These are phyloP conservation scores for Thymus quinquecostatus DNA, from an alignment of 257 asterid species.

Conservation along the genomic window DNA sequence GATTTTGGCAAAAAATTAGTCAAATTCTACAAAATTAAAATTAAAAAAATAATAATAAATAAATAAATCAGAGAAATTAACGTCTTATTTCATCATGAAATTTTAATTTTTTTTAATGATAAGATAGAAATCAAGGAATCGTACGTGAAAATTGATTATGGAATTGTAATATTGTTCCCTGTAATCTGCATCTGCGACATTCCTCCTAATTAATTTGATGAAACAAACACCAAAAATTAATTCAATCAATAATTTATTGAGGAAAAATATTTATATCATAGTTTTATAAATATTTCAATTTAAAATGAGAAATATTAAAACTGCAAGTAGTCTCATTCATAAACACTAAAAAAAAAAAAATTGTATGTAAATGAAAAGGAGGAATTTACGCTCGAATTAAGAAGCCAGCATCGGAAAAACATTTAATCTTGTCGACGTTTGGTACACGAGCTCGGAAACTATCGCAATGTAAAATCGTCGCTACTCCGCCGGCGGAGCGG, in stretches of 20 bases:
- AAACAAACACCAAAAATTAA: not conserved
- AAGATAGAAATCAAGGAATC: not conserved
- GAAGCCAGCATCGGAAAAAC: conserved; percentile 50
- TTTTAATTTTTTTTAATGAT: no score
- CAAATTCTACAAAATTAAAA: conserved; percentile 16
- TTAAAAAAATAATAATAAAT: no score
- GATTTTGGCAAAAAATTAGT: conserved; percentile 21
- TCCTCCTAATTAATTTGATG: conserved; percentile 24
- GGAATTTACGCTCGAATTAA: conserved; percentile 41
- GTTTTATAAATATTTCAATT: no score
- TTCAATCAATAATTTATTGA: no score
- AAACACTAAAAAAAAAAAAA: no score
- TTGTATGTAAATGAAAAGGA: no score
- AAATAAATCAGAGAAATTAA: no score
- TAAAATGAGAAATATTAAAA: no score
- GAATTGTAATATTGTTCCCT: not conserved
- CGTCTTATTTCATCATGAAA: no score
- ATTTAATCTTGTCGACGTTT: conserved; percentile 30
- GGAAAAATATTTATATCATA: no score
- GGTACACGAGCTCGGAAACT: conserved; percentile 38
- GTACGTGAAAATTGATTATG: conserved; percentile 29
- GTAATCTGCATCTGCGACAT: conserved; percentile 4
- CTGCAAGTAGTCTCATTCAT: no score
- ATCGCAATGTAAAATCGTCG: conserved; percentile 50
- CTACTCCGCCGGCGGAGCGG: conserved; percentile 53